Evolutionary conservation across 2,329 filamentous ascomycete genomes (phyloP), one percentile per base, ranked within the genome.

Genomic region (Cytospora piceae): DNA sequence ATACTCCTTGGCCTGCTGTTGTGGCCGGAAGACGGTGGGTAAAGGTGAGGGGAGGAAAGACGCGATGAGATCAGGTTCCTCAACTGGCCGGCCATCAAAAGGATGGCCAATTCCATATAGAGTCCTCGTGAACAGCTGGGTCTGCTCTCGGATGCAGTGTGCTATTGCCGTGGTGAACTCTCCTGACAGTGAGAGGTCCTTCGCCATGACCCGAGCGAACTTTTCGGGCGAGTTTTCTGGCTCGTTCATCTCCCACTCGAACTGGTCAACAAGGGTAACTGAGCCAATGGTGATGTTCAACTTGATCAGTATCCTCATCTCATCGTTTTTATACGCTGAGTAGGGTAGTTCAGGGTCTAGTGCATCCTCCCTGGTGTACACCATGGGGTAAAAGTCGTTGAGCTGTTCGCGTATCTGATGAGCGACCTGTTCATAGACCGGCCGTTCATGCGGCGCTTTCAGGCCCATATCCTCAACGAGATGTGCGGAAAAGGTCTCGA

Each of bases 181-280:
- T 69, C 95, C 95, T 0, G 92, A 93, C 22, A 99, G 84, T 5
- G 94, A 94, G 31, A 99, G 84, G 73, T 99, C 95, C 66, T 88
- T 87, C 0, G 94, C 89, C 92, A 98, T 96, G 74, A 89, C 89
- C 68, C 87, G 83, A 31, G 95, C 95, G 76, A 99, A 99, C 65
- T 96, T 93, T 78, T 99, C 95, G 2, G 95, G 93, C 0, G 91
- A 96, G 76, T 99, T 99, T 63, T 90, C 81, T 0, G 94, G 91
- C 75, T 97, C 96, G 78, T 98, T 98, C 75, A 98, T 93, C 72
- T 99, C 95, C 95, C 95, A 99, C 78, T 99, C 95, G 68, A 99
- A 98, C 75, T 98, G 95, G 73, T 99, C 95, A 42, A 97, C 90
- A 31, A 99, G 83, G 0, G 94, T 98, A 74, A 96, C 92, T 69